phyloP scores from a whole-genome alignment of 1,139 yeast genomes.

The Lodderomyces pseudojiufengensis region DNA sequence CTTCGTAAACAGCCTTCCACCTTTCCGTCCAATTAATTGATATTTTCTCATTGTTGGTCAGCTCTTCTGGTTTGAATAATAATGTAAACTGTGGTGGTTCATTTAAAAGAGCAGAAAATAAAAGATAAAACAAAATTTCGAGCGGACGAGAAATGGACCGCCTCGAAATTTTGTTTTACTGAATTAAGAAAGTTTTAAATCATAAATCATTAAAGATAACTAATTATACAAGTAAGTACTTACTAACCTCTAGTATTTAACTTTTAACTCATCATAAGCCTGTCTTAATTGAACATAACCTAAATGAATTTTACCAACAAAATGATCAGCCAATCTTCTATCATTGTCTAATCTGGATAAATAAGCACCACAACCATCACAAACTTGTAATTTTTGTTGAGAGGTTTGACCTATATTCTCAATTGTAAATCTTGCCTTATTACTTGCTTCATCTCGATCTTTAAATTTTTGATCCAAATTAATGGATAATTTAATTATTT shows the following conservation, averaged over 20 bases:
- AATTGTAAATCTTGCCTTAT: slow-evolving; percentile 54
- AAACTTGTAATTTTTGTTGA: slow-evolving; percentile 87
- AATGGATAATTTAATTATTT: slow-evolving; percentile 46
- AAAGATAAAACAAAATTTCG: not conserved
- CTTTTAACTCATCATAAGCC: slow-evolving; percentile 48
- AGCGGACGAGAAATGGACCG: not conserved
- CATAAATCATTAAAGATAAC: too few species aligned
- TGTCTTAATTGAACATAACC: slow-evolving; percentile 76
- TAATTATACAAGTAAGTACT: too few species aligned
- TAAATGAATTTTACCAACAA: slow-evolving; percentile 80
- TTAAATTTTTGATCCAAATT: slow-evolving; percentile 42
- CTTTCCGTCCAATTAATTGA: slow-evolving; percentile 38
- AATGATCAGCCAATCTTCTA: slow-evolving; percentile 86
- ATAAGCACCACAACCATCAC: slow-evolving; percentile 90
- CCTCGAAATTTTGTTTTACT: too few species aligned
- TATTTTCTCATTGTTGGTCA: slow-evolving; percentile 17
- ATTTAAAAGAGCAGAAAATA: too few species aligned
- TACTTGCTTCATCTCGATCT: slow-evolving; percentile 48
- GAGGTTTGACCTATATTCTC: slow-evolving; percentile 84
- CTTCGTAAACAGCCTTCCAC: slow-evolving; percentile 5
- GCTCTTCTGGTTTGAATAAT: too few species aligned
- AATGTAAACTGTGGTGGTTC: too few species aligned
- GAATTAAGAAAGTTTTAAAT: too few species aligned
- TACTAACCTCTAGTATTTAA: not conserved
- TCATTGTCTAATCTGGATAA: slow-evolving; percentile 85